These are phyloP conservation scores for Triglochin maritima DNA, from an alignment of 106 monocot species.

Conservation along the genomic window DNA sequence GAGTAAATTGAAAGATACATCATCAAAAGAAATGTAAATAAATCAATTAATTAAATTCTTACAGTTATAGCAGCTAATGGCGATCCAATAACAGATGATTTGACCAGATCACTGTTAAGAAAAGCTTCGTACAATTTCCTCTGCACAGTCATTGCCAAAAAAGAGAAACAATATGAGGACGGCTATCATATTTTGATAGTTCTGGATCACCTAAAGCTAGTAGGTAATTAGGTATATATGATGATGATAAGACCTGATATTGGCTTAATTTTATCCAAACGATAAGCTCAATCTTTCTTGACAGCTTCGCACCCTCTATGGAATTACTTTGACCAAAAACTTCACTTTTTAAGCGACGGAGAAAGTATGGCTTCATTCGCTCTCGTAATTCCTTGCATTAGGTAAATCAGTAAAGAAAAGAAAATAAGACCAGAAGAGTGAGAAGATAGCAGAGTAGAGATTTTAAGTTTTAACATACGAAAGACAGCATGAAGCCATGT, in stretches of 20 bases:
- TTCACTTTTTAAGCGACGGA: constrained; percentile 90
- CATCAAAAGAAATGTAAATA: too few species aligned
- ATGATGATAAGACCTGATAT: constrained; percentile 44
- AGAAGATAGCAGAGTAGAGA: too few species aligned
- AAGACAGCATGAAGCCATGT: too few species aligned
- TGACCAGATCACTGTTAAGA: constrained; percentile 78
- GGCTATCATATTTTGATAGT: too few species aligned
- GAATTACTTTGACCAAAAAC: constrained; percentile 48
- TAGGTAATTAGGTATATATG: not conserved
- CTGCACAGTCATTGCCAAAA: constrained; percentile 23
- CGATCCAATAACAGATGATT: constrained; percentile 50
- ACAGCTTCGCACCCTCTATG: constrained; percentile 27
- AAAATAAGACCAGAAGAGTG: not conserved
- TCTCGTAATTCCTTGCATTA: constrained; percentile 48
- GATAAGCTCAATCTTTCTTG: constrained; percentile 86
- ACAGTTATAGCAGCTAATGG: constrained; percentile 93
- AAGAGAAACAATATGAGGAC: not conserved
- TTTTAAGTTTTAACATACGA: too few species aligned
- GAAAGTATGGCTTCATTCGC: constrained; percentile 84
- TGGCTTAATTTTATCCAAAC: constrained; percentile 79
- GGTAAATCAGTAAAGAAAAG: not conserved
- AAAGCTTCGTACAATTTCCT: constrained; percentile 98
- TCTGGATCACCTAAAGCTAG: not conserved
- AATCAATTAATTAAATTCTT: constrained; percentile 1
- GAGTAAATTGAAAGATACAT: too few species aligned